A percentile compares a stretch with the other conserved stretches of the same genome.
Conservation (phyloP, 1,139 yeast species). For the Lodderomyces pseudojiufengensis region DNA sequence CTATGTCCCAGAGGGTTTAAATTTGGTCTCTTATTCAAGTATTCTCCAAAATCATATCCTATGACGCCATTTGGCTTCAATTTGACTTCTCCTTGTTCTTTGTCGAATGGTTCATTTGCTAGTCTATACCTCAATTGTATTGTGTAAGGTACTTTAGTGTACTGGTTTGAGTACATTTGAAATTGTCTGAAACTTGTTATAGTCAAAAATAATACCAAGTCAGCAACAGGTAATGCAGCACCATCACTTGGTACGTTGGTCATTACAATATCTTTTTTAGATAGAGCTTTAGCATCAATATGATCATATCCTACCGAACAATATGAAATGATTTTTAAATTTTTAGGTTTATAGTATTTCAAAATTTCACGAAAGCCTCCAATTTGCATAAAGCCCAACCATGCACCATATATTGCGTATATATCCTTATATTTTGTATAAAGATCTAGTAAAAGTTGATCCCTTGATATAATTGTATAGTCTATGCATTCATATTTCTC, state of each 20-base stretch:
- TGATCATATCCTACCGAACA: constrained; percentile 74
- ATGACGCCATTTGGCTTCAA: constrained; percentile 1
- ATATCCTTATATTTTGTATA: constrained; percentile 34
- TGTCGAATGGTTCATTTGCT: constrained; percentile 10
- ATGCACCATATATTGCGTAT: constrained; percentile 61
- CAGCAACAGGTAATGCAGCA: constrained; percentile 75
- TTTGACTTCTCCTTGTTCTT: constrained; percentile 8
- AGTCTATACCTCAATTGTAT: constrained; percentile 12
- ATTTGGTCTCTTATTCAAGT: constrained; percentile 30
- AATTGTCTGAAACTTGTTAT: constrained; percentile 62
- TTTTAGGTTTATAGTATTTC: constrained; percentile 43
- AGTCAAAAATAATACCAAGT: constrained; percentile 58
- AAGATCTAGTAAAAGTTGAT: constrained; percentile 37
- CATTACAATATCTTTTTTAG: constrained; percentile 43
- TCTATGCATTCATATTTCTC: constrained; percentile 41
- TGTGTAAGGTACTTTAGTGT: constrained; percentile 9
- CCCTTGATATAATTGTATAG: constrained; percentile 38
- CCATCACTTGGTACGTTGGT: constrained; percentile 65
- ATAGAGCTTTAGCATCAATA: constrained; percentile 44
- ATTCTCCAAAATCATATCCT: constrained; percentile 51
- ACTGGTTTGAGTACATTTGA: constrained; percentile 37
- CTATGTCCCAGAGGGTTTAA: constrained; percentile 54
- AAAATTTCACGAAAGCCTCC: constrained; percentile 56
- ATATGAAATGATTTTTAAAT: constrained; percentile 54
- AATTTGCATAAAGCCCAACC: constrained; percentile 50